Conservation (phyloP, 768 basidiomycete genomes). For the Rubroboletus satanas region DNA sequence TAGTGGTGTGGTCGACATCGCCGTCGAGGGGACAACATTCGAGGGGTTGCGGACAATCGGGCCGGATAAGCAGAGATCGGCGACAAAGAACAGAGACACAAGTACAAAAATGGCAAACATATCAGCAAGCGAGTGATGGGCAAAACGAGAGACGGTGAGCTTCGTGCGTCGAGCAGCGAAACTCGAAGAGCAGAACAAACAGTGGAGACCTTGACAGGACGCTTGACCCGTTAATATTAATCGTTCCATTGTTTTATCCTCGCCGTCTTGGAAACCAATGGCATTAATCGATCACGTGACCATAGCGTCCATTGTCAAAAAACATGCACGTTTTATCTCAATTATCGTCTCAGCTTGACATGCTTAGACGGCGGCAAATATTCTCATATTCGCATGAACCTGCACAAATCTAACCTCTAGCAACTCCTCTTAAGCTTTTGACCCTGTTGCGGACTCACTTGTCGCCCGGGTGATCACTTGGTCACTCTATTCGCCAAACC, state of each 20-base stretch:
- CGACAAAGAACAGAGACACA: constrained; percentile 9
- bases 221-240: background rate
- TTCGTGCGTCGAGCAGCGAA: constrained; percentile 15
- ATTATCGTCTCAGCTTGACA: background rate
- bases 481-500: constrained; percentile 1
- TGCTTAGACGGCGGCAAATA: background rate
- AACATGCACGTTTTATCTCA: background rate
- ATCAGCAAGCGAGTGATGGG: constrained; percentile 7
- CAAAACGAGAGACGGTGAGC: constrained; percentile 15
- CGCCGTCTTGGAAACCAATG: constrained; percentile 6
- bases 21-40: background rate
- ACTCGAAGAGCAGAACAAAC: background rate
- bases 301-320: too few relatives aligned
- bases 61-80: constrained; percentile 4
- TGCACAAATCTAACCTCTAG: constrained; percentile 2
- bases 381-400: background rate
- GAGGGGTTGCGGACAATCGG: constrained; percentile 9
- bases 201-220: background rate
- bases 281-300: background rate
- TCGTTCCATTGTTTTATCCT: constrained; percentile 8
- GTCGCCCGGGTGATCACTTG: background rate
- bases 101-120: constrained; percentile 17
- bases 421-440: constrained; percentile 5
- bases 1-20: background rate
- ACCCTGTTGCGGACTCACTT: background rate